Base-by-base conservation (phyloP, 2,329 filamentous ascomycete species). In the Talaromyces piceae region DNA sequence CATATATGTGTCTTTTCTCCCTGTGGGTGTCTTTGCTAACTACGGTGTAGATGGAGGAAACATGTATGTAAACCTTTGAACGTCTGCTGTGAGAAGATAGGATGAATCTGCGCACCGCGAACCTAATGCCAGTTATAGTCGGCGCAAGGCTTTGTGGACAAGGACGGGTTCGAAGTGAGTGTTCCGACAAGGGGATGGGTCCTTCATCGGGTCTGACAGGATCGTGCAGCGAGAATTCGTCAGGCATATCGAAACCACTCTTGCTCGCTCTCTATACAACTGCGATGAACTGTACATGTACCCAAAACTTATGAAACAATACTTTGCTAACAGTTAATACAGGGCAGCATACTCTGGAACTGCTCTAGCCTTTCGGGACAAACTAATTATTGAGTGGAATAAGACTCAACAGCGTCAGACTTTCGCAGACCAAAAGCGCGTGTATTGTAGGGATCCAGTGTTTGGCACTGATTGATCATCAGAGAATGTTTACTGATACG, bases 391-490 rank as follows among this genome's bases (percentile, higher is more conserved):
- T 57, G 89, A 95, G 60, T 98, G 93, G 93, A 98, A 97, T 75
- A 90, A 86, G 73, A 98, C 93, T 44, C 93, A 98, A 75, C 93
- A 98, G 75, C 85, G 86, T 55, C 93, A 98, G 73, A 96, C 91
- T 0, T 89, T 87, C 63, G 78, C 81, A 52, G 93, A 97, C 67
- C 83, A 83, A 71, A 98, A 98, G 79, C 83, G 93, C 55, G 81
- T 98, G 60, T 98, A 98, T 75, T 98, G 80, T 83, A 73, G 43
- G 30, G 59, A n/a, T n/a, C n/a, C 76, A 45, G 12, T 22, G 7
- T n/a, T 2, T 33, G 3, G 9, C 11, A 5, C 4, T 45, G 7
- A 11, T 4, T 22, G 13, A 4, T 37, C 16, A 20, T 18, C n/a
- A 11, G 6, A 13, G 28, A 4, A 45, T 28, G n/a, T 9, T 41